Percentiles rank a stretch among this genome's conserved stretches.
Conservation (phyloP, 495 filamentous ascomycete genomes). For the Podospora fimiseda region DNA sequence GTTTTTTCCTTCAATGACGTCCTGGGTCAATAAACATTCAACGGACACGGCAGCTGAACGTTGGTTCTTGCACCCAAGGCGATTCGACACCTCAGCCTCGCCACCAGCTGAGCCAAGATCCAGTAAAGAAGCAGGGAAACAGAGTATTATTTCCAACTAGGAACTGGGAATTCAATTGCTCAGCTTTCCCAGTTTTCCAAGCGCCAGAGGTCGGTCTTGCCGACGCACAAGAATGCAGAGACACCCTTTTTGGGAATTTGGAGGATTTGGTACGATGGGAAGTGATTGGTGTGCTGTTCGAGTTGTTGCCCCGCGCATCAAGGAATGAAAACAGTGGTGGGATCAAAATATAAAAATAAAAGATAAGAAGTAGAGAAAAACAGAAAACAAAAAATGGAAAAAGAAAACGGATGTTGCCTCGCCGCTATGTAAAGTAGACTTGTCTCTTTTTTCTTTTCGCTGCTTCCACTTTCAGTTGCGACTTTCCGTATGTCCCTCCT, state of each 20-base stretch:
- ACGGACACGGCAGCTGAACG: slow-evolving; percentile 8
- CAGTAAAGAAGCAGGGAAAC: neutral
- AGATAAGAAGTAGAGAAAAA: neutral
- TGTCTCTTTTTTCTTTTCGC: too few species aligned
- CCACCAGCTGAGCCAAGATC: slow-evolving; percentile 11
- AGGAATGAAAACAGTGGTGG: neutral
- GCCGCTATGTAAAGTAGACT: slow-evolving; percentile 1
- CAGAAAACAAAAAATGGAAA: neutral
- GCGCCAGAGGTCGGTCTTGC: slow-evolving; percentile 3
- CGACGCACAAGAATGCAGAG: neutral
- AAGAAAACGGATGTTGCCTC: neutral
- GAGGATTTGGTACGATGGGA: neutral
- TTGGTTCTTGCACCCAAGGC: slow-evolving; percentile 9
- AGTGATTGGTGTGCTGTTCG: neutral
- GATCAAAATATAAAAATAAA: neutral
- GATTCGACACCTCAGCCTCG: slow-evolving; percentile 10
- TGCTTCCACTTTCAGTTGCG: too few species aligned
- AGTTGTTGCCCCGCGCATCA: slow-evolving; percentile 1
- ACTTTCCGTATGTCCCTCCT: too few species aligned
- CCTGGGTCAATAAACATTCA: neutral
- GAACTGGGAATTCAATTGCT: neutral
- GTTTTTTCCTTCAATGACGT: neutral
- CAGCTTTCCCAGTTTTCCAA: slow-evolving; percentile 6
- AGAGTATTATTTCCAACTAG: neutral
- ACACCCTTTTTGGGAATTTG: slow-evolving; percentile 7